These are phyloP conservation scores for Panicum hallii DNA, from an alignment of 202 grass and related monocot species.

Conservation along the genomic window DNA sequence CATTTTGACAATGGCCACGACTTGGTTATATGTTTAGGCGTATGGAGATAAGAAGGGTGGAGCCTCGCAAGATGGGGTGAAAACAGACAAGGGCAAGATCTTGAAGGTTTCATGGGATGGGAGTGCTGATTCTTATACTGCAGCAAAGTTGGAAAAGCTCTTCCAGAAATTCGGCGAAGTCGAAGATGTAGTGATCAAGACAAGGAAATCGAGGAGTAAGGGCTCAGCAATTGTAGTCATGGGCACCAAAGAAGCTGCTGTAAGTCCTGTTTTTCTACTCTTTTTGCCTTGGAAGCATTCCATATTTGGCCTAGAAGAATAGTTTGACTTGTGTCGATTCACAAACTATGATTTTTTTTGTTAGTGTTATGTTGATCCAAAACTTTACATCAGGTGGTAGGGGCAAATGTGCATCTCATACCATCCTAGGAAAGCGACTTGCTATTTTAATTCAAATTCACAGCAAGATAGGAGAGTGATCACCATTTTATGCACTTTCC, in stretches of 20 bases:
- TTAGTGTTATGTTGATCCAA: neutral
- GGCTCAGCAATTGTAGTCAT: conserved; percentile 80
- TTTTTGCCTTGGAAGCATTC: conserved; percentile 17
- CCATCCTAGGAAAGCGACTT: neutral
- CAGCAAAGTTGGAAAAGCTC: conserved; percentile 67
- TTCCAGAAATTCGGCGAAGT: conserved; percentile 81
- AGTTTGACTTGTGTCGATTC: neutral
- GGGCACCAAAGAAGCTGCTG: conserved; percentile 73
- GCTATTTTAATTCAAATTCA: conserved; percentile 7
- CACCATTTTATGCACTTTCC: neutral
- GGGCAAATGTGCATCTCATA: conserved; percentile 3
- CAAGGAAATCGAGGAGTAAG: conserved; percentile 73
- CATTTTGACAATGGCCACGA: neutral
- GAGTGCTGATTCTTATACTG: conserved; percentile 62
- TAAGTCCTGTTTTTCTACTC: conserved; percentile 47
- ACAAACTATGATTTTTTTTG: neutral
- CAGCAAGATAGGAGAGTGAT: neutral
- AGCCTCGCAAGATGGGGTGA: conserved; percentile 29
- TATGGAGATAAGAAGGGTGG: conserved; percentile 53
- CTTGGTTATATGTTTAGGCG: conserved; percentile 38
- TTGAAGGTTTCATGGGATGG: conserved; percentile 97
- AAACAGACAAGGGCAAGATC: conserved; percentile 61
- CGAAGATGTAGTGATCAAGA: conserved; percentile 81
- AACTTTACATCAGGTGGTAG: neutral
- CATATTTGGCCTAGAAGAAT: neutral